Base-by-base conservation (phyloP, 352 stramenopile species). In the Pythium monospermum region DNA sequence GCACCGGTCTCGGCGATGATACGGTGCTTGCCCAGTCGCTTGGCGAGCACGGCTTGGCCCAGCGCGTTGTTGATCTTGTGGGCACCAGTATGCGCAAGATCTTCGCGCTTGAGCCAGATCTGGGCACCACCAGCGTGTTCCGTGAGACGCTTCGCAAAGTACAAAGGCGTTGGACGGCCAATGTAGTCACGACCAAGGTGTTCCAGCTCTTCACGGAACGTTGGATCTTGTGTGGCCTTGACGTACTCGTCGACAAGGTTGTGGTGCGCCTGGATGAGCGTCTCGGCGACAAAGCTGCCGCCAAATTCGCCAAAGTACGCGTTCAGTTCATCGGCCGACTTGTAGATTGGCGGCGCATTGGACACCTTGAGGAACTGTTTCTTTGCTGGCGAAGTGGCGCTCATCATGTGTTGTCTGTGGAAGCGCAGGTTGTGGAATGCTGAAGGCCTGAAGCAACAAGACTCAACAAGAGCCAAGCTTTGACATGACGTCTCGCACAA, bases 51-150 rank as follows among this genome's bases (percentile, higher is more conserved):
- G 4, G 89, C 94, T 64, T 99, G 94, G 7, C 95, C 96, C 55
- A 99, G 84, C 21, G 96, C 95, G 68, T 99, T 99, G 81, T 99
- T 99, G 73, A 99, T 99, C 69, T 99, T 99, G 87, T 99, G 96
- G 5, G 96, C 95, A 40, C 96, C 96, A 11, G 96, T 99, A 73
- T 99, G 96, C 10, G 91, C 91, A 39, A 99, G 75, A 69, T 99
- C 96, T 68, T 99, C 96, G 31, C 96, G 82, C 72, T 99, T 99
- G 50, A 99, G 78, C 93, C 94, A 99, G 68, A 99, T 98, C 56
- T 96, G 93, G 21, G 95, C 96, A 26, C 82, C 78, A 33, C 91
- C 90, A 33, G 92, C 86, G 48, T 96, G 72, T 53, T 94, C 83
- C 1, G 95, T 98, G n/a, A 99, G 75, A 23, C 94, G 88, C 60